Base-by-base conservation (phyloP, 1,284 basidiomycete genomes). In the Trichosporon sp. region DNA sequence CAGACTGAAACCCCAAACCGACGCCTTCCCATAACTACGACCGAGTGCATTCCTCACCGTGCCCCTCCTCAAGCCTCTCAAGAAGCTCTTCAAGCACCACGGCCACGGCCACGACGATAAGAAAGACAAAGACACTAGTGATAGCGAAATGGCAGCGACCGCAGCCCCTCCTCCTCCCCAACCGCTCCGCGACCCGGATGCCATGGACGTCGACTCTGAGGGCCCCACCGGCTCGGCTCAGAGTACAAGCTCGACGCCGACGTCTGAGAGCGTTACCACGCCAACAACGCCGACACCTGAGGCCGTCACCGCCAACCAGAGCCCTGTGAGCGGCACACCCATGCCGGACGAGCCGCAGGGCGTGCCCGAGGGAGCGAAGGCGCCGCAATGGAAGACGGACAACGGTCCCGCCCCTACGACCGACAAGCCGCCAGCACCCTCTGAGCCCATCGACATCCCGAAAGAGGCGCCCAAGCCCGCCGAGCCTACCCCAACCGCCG, bases 61-160 rank as follows among this genome's bases (percentile, higher is more conserved):
- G 49, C 29, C 49, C 49, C 14, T 54, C 49, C 49, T 54, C 16
- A 21, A 54, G 16, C 49, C 49, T 16, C 49, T 54, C 25, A 54
- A 54, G 49, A 54, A 54, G 49, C 49, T 54, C 25, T 54, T 54
- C 25, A n/a, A n/a, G n/a, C 49, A 54, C 49, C 49, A 54, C 49
- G 25, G 25, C 46, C 13, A 13, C 14, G 25, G 25, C 49, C 49
- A 54, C 49, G 25, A 44, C n/a, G n/a, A n/a, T n/a, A 19, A 44
- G 19, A 44, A 44, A 21, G 19, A 44, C 40, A 19, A 44, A 21
- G 5, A 44, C 49, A 29, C 19, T n/a, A n/a, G n/a, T n/a, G n/a
- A n/a, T n/a, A n/a, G n/a, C 37, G 16, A 27, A 19, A 27, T 54
- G 25, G 49, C 25, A 11, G 25, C 49, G 8, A 54, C 49, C 19